Evolutionary conservation across 2,329 filamentous ascomycete genomes (phyloP).

Genomic region (Colletotrichum filicis): DNA sequence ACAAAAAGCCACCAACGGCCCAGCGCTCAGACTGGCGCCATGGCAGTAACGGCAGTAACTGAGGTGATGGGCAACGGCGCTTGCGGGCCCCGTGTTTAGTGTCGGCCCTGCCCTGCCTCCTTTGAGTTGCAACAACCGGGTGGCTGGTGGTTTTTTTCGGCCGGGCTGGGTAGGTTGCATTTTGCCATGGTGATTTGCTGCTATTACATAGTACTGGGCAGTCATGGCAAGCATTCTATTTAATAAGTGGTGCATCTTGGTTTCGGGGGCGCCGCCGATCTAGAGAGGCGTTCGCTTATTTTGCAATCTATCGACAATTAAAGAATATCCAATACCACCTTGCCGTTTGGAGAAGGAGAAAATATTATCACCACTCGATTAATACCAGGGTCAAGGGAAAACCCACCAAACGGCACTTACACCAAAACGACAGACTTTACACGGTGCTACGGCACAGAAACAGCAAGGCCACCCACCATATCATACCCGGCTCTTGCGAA

Average conservation of each 20-base stretch:
- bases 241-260: conserved; percentile 19
- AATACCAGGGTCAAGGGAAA: neutral
- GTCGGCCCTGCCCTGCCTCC: conserved; percentile 27
- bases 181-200: neutral
- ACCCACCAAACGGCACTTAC: conserved; percentile 3
- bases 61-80: neutral
- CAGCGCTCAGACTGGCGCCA: conserved; percentile 18
- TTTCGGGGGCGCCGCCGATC: conserved; percentile 1
- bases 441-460: neutral
- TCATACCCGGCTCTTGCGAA: neutral
- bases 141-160: conserved; percentile 20
- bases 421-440: neutral
- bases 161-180: neutral
- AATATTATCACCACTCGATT: neutral
- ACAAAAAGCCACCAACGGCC: neutral
- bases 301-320: conserved; percentile 6
- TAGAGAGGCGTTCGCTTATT: conserved; percentile 9
- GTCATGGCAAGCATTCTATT: conserved; percentile 10
- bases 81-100: conserved; percentile 17
- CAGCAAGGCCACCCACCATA: neutral
- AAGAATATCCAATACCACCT: neutral
- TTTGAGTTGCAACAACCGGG: neutral
- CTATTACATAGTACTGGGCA: neutral
- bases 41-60: neutral
- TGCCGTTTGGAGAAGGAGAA: conserved; percentile 14